Percentiles rank a stretch among this genome's conserved stretches.
Evolutionary conservation across 805 yeast genomes (phyloP).

Genomic region (Schizosaccharomyces lindneri): DNA sequence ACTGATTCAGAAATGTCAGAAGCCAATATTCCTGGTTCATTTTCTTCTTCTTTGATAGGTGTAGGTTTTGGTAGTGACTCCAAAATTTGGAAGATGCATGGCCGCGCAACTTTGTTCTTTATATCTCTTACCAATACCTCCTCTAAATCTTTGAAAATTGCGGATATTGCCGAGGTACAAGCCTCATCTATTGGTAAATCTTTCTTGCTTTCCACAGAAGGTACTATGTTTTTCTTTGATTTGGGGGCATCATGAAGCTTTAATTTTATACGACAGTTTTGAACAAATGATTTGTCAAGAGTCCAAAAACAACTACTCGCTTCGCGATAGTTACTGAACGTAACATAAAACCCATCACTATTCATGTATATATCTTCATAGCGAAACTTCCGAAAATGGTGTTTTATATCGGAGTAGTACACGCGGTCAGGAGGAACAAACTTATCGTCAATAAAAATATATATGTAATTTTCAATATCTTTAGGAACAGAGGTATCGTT

Average conservation of each 20-base stretch:
- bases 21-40: background rate
- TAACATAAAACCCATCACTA: conserved; percentile 39
- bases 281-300: conserved; percentile 30
- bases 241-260: conserved; percentile 16
- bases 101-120: conserved; percentile 46
- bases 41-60: background rate
- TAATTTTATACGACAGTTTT: conserved; percentile 26
- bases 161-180: conserved; percentile 32
- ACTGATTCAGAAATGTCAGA: background rate
- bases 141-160: conserved; percentile 38
- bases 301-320: conserved; percentile 33
- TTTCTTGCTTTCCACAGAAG: background rate
- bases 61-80: background rate
- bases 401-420: background rate
- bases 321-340: conserved; percentile 35
- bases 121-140: conserved; percentile 43
- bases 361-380: conserved; percentile 10
- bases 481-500: background rate
- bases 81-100: conserved; percentile 31
- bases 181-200: conserved; percentile 14
- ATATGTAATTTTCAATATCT: conserved; percentile 9
- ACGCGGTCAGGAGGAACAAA: conserved; percentile 9
- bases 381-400: background rate
- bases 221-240: conserved; percentile 2
- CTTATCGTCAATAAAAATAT: conserved; percentile 10